phyloP scores from a whole-genome alignment of 495 filamentous ascomycete species.

The Viridothelium virens region DNA sequence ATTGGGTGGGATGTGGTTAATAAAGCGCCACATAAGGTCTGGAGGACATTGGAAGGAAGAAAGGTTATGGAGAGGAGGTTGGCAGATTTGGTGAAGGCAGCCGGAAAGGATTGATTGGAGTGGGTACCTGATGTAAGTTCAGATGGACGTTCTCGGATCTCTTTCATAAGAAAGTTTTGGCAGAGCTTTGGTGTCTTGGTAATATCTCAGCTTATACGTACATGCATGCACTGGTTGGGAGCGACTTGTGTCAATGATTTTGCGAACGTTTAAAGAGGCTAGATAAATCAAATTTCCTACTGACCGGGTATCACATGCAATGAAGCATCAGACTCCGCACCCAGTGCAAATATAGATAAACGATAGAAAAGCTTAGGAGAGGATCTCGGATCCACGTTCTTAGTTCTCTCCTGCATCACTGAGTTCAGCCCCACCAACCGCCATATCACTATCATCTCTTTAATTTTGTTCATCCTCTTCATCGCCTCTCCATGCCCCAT shows the following conservation, averaged over 20 bases:
- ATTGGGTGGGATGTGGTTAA: constrained; percentile 80
- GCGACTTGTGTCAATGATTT: not conserved
- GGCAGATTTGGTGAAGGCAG: constrained; percentile 47
- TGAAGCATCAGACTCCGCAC: not conserved
- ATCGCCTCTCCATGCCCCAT: not conserved
- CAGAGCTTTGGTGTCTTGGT: not conserved
- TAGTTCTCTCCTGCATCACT: not conserved
- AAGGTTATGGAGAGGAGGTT: constrained; percentile 63
- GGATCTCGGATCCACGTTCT: not conserved
- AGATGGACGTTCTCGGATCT: not conserved
- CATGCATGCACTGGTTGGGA: not conserved
- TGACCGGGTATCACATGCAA: not conserved
- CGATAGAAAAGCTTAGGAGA: no score
- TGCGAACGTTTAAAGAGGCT: not conserved
- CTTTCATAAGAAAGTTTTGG: not conserved
- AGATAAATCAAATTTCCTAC: not conserved
- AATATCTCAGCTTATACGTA: not conserved
- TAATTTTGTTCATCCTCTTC: not conserved
- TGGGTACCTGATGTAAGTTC: not conserved
- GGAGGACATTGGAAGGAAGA: constrained; percentile 61
- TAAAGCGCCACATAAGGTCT: constrained; percentile 79
- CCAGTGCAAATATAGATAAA: not conserved
- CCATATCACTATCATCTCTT: not conserved
- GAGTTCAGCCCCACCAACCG: no score
- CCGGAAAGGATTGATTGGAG: not conserved